phyloP scores from a whole-genome alignment of 768 basidiomycete species.

The Hydnomerulius pinastri region DNA sequence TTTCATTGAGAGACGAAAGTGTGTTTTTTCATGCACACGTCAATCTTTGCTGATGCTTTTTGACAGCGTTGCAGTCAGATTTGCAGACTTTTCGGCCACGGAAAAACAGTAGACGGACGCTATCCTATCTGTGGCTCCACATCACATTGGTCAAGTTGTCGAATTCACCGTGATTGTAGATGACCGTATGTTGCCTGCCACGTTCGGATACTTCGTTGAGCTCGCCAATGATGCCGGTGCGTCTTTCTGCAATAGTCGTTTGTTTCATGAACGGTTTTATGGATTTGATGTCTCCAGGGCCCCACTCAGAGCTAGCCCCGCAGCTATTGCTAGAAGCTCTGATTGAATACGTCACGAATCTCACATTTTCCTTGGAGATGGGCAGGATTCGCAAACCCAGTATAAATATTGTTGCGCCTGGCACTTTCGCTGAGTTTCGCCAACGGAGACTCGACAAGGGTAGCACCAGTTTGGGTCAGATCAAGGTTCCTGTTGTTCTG shows the following conservation, averaged over 20 bases:
- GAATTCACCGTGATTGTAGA: slow-evolving; percentile 7
- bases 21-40: neutral
- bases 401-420: slow-evolving; percentile 1
- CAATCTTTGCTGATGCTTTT: too few species aligned
- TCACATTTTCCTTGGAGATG: neutral
- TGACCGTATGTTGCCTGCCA: neutral
- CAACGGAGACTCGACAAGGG: neutral
- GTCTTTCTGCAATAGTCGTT: too few species aligned
- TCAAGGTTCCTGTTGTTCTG: slow-evolving; percentile 3
- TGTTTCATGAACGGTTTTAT: too few species aligned
- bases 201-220: slow-evolving; percentile 7
- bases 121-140: neutral
- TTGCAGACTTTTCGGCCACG: neutral
- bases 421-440: slow-evolving; percentile 5
- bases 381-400: neutral
- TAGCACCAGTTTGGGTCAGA: neutral
- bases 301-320: neutral
- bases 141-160: neutral
- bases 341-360: neutral
- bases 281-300: neutral
- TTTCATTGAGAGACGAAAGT: slow-evolving; percentile 11
- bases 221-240: slow-evolving; percentile 1
- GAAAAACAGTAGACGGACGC: slow-evolving; percentile 1
- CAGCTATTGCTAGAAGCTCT: slow-evolving; percentile 1
- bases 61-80: neutral